phyloP scores from a whole-genome alignment of 306 rosid species.

The Rosa persica region DNA sequence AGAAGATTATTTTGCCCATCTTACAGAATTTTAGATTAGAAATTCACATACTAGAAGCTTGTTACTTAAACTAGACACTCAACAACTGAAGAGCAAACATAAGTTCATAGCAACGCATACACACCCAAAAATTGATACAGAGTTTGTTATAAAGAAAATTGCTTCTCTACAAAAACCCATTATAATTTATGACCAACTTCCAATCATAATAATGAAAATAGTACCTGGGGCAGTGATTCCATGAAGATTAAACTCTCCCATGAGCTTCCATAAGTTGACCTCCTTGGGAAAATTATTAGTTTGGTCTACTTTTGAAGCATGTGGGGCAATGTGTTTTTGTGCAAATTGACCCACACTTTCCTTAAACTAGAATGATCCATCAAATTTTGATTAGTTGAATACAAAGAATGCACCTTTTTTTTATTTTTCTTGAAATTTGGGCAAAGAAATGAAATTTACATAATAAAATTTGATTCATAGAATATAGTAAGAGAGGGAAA shows the following conservation, averaged over 20 bases:
- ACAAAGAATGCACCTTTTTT: background rate
- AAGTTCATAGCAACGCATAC: too few species aligned
- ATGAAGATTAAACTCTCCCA: conserved; percentile 92
- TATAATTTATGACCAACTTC: background rate
- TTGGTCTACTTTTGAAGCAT: conserved; percentile 81
- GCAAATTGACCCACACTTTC: conserved; percentile 88
- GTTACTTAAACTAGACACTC: background rate
- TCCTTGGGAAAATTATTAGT: conserved; percentile 83
- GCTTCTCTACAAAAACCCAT: background rate
- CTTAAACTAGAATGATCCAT: conserved; percentile 57
- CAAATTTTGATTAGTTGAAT: background rate
- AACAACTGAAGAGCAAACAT: background rate
- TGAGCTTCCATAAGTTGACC: conserved; percentile 88
- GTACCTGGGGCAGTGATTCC: conserved; percentile 95
- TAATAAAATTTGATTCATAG: background rate
- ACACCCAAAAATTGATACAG: background rate
- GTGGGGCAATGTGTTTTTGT: conserved; percentile 74
- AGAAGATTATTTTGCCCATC: background rate
- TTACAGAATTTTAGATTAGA: background rate
- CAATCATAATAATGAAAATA: conserved; percentile 2
- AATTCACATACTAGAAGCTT: background rate
- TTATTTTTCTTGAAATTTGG: background rate
- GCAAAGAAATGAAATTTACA: background rate
- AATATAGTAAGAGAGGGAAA: background rate
- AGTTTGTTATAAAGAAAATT: background rate